Percentiles rank a stretch among this genome's conserved stretches.
These are phyloP conservation scores for Puccinia horiana DNA, from an alignment of 1,284 basidiomycete species.

Conservation along the genomic window DNA sequence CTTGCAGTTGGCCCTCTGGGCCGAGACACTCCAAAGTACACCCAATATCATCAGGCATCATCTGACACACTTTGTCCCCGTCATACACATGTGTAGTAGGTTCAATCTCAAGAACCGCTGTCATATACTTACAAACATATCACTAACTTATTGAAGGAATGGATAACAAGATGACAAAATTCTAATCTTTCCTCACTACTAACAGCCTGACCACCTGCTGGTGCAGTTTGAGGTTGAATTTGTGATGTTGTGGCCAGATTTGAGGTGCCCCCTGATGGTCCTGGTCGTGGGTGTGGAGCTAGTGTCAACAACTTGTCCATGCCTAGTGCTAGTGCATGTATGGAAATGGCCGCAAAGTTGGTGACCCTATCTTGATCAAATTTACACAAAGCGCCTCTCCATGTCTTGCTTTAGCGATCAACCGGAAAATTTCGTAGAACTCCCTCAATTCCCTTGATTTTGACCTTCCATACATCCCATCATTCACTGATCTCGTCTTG, in stretches of 20 bases:
- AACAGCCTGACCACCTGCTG: not conserved
- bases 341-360: not conserved
- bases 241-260: not conserved
- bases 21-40: too few species aligned
- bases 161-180: not conserved
- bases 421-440: conserved; percentile 2
- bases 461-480: not conserved
- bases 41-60: too few species aligned
- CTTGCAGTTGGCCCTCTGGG: not conserved
- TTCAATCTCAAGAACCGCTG: too few species aligned
- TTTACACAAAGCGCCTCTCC: not conserved
- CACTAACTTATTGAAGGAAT: too few species aligned
- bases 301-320: not conserved
- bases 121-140: not conserved
- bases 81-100: too few species aligned
- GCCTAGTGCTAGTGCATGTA: not conserved
- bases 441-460: not conserved
- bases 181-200: not conserved
- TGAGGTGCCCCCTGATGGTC: not conserved
- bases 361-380: conserved; percentile 1
- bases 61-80: too few species aligned
- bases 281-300: not conserved
- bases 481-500: not conserved
- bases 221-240: not conserved
- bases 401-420: not conserved